These are phyloP conservation scores for Cladosporium sp. DNA, from an alignment of 2,329 filamentous ascomycete genomes.

Conservation along the genomic window DNA sequence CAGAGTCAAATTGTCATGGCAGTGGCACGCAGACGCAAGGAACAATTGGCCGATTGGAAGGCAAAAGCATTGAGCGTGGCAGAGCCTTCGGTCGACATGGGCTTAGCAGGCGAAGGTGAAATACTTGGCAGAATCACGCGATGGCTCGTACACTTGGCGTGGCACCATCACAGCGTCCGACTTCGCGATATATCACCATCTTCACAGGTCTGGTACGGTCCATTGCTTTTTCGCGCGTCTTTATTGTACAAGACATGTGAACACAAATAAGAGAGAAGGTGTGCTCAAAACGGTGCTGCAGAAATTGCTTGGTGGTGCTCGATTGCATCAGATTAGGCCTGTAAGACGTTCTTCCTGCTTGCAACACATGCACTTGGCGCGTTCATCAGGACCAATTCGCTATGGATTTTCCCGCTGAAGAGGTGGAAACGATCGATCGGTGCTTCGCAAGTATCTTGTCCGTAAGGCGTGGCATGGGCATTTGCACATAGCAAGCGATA, in stretches of 20 bases:
- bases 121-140: conserved; percentile 17
- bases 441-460: neutral
- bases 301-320: neutral
- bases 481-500: neutral
- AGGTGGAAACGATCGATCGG: neutral
- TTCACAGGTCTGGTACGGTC: neutral
- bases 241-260: neutral
- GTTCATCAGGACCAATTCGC: neutral
- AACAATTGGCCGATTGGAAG: conserved; percentile 3
- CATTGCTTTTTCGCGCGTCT: neutral
- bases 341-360: neutral
- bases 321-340: neutral
- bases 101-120: conserved; percentile 13
- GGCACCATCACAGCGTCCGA: neutral
- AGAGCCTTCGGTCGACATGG: neutral
- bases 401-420: neutral
- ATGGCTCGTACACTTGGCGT: neutral
- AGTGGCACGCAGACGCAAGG: neutral
- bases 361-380: neutral
- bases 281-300: neutral
- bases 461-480: neutral
- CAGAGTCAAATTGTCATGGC: conserved; percentile 1
- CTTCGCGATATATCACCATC: neutral
- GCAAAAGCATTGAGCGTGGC: neutral
- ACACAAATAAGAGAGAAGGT: neutral